Evolutionary conservation across 2,329 filamentous ascomycete species (phyloP).

Genomic region (Paradendryphiella salina): DNA sequence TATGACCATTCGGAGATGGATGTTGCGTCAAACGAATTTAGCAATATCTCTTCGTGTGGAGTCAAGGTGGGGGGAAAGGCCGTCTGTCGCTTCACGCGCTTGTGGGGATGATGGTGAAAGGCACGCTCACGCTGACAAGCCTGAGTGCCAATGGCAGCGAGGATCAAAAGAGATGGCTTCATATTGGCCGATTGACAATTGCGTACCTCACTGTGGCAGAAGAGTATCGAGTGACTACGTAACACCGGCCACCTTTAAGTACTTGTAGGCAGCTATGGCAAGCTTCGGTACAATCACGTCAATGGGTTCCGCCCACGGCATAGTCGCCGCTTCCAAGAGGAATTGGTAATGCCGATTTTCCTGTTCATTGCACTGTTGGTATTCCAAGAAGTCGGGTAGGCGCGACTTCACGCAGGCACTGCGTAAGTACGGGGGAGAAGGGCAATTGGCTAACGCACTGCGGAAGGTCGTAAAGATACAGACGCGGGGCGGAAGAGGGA

Average conservation of each 20-base stretch:
- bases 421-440: conserved; percentile 12
- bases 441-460: conserved; percentile 31
- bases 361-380: conserved; percentile 4
- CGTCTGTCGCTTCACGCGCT: conserved; percentile 34
- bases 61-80: conserved; percentile 43
- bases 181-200: conserved; percentile 22
- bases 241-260: conserved; percentile 19
- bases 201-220: conserved; percentile 7
- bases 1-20: conserved; percentile 47
- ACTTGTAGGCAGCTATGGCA: conserved; percentile 1
- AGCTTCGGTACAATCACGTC: conserved; percentile 23
- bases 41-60: conserved; percentile 45
- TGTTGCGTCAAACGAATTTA: conserved; percentile 48
- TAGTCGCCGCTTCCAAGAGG: conserved; percentile 6
- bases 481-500: conserved; percentile 19
- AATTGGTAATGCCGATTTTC: conserved; percentile 5
- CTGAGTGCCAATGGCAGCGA: conserved; percentile 38
- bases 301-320: conserved; percentile 13
- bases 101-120: conserved; percentile 27
- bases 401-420: conserved; percentile 18
- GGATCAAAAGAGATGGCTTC: conserved; percentile 30
- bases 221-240: not conserved
- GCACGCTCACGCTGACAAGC: conserved; percentile 42
- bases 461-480: conserved; percentile 37
- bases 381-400: conserved; percentile 1